A percentile compares a stretch with the other conserved stretches of the same genome.
These are phyloP conservation scores for Agastache rugosa DNA, from an alignment of 257 asterid species.

Conservation along the genomic window DNA sequence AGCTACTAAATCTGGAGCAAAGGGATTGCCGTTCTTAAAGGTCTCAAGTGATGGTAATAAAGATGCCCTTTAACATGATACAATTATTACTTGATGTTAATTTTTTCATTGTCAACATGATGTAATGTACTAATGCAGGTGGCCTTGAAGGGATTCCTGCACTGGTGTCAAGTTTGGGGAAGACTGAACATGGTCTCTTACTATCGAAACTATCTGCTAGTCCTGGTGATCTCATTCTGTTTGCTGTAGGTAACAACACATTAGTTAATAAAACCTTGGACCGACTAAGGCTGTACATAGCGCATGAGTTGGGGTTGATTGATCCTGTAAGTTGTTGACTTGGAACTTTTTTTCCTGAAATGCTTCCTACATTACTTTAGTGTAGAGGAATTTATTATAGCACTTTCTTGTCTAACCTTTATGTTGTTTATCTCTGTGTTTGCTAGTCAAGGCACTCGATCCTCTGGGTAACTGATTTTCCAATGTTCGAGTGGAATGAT, in stretches of 20 bases:
- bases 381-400: background rate
- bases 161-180: slow-evolving; percentile 72
- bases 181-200: slow-evolving; percentile 53
- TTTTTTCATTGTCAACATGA: slow-evolving; percentile 6
- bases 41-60: slow-evolving; percentile 76
- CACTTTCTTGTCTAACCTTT: slow-evolving; percentile 35
- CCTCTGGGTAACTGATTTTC: slow-evolving; percentile 99
- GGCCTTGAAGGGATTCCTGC: slow-evolving; percentile 88
- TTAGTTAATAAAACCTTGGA: slow-evolving; percentile 82
- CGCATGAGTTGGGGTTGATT: slow-evolving; percentile 77
- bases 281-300: slow-evolving; percentile 71
- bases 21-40: slow-evolving; percentile 94
- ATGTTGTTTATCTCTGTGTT: slow-evolving; percentile 32
- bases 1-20: slow-evolving; percentile 92
- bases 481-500: slow-evolving; percentile 99
- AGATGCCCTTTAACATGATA: slow-evolving; percentile 20
- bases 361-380: slow-evolving; percentile 2
- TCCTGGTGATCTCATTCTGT: slow-evolving; percentile 86
- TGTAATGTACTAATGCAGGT: slow-evolving; percentile 53
- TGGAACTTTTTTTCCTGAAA: background rate
- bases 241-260: slow-evolving; percentile 83
- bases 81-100: background rate
- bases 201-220: slow-evolving; percentile 62
- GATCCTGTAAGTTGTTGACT: slow-evolving; percentile 68
- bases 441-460: slow-evolving; percentile 81